These are phyloP conservation scores for Chaetothyriales sp. DNA, from an alignment of 2,329 filamentous ascomycete genomes.

Conservation along the genomic window DNA sequence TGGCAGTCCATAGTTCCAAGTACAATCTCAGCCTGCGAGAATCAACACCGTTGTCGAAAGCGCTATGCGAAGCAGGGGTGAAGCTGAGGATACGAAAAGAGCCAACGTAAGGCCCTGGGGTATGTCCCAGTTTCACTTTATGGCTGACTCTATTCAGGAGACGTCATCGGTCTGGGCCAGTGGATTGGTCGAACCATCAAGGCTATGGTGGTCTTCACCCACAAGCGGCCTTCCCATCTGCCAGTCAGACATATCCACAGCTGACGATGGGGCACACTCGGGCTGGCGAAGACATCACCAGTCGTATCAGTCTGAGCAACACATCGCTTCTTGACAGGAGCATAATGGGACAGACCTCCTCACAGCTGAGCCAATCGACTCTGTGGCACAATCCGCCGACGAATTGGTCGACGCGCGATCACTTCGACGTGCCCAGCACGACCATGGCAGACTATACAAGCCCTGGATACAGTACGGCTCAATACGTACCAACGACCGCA, in stretches of 20 bases:
- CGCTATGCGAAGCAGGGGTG: slow-evolving; percentile 78
- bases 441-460: background rate
- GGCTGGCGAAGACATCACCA: background rate
- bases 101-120: slow-evolving; percentile 7
- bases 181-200: background rate
- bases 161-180: background rate
- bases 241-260: background rate
- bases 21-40: slow-evolving; percentile 32
- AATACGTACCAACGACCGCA: background rate
- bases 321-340: background rate
- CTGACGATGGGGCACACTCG: background rate
- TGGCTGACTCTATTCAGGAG: background rate
- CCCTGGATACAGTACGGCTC: background rate
- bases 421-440: background rate
- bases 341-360: background rate
- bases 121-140: background rate
- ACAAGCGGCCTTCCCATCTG: background rate
- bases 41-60: slow-evolving; percentile 60
- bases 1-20: slow-evolving; percentile 27
- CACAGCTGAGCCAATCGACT: background rate
- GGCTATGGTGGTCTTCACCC: background rate
- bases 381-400: background rate
- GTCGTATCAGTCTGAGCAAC: background rate
- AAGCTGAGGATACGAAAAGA: slow-evolving; percentile 71
- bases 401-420: background rate